A percentile compares a stretch with the other conserved stretches of the same genome.
phyloP scores from a whole-genome alignment of 495 filamentous ascomycete genomes.

The Geopyxis carbonaria region DNA sequence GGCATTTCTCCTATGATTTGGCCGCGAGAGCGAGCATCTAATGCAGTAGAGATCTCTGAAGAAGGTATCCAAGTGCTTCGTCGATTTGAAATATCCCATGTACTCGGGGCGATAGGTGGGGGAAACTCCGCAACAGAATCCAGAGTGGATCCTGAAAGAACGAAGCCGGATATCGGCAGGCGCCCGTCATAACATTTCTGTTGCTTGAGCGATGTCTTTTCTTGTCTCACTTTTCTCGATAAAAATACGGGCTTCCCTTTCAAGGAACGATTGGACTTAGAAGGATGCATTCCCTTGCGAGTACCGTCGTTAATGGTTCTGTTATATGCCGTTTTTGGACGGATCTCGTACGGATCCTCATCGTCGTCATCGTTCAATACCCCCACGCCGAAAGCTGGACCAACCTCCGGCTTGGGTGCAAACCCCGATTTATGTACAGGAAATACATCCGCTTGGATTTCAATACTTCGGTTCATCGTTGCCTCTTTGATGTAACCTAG shows the following conservation, averaged over 20 bases:
- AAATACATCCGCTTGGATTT: constrained; percentile 19
- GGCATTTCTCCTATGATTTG: constrained; percentile 65
- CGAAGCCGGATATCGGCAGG: constrained; percentile 69
- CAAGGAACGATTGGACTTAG: too few relatives aligned
- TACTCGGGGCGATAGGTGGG: constrained; percentile 56
- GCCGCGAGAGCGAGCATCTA: constrained; percentile 66
- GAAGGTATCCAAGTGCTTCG: too few relatives aligned
- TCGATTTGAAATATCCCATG: too few relatives aligned
- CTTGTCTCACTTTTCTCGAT: constrained; percentile 50
- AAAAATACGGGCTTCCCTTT: constrained; percentile 51
- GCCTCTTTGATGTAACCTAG: constrained; percentile 61
- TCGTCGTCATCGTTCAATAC: constrained; percentile 90
- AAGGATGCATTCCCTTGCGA: constrained; percentile 79
- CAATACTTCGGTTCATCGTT: constrained; percentile 29
- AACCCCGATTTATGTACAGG: constrained; percentile 7
- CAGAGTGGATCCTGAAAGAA: constrained; percentile 37
- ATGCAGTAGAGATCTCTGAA: constrained; percentile 9
- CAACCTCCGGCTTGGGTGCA: constrained; percentile 31
- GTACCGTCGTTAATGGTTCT: constrained; percentile 60
- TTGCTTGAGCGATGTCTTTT: constrained; percentile 37
- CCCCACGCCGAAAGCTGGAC: constrained; percentile 69
- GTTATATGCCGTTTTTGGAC: constrained; percentile 83
- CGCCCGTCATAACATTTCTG: constrained; percentile 81
- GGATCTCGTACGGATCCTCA: constrained; percentile 85
- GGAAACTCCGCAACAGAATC: constrained; percentile 41